These are phyloP conservation scores for Saturnispora diversa DNA, from an alignment of 805 yeast genomes.

Conservation along the genomic window DNA sequence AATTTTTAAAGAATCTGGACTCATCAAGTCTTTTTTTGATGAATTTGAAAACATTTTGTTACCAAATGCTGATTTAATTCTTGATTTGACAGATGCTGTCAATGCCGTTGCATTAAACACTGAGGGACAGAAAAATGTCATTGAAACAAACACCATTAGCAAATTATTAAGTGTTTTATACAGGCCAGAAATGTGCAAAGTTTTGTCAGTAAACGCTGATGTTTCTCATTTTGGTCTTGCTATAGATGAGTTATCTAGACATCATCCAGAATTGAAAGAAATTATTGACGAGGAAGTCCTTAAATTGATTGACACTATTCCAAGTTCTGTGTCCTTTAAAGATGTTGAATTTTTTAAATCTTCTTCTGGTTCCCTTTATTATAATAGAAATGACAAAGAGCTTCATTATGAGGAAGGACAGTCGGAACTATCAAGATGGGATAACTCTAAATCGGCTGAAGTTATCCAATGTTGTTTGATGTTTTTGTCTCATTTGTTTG, in stretches of 20 bases:
- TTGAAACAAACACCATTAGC: conserved; percentile 32
- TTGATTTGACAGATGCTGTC: conserved; percentile 61
- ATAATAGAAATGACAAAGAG: conserved; percentile 34
- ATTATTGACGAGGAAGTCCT: conserved; percentile 43
- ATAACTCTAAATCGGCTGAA: conserved; percentile 37
- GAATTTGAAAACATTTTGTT: conserved; percentile 49
- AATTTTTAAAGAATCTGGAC: conserved; percentile 68
- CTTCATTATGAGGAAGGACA: conserved; percentile 35
- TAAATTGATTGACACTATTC: conserved; percentile 37
- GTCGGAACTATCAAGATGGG: conserved; percentile 44
- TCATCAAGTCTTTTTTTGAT: conserved; percentile 56
- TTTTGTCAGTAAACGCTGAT: conserved; percentile 44
- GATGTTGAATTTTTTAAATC: conserved; percentile 41
- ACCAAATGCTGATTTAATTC: conserved; percentile 48
- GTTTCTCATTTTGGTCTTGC: conserved; percentile 53
- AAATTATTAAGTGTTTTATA: conserved; percentile 45
- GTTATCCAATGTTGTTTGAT: conserved; percentile 43
- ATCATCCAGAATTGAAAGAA: conserved; percentile 67
- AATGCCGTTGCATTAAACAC: conserved; percentile 78
- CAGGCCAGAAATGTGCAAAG: conserved; percentile 42
- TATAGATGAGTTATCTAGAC: conserved; percentile 76
- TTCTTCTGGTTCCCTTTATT: conserved; percentile 32
- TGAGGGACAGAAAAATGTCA: conserved; percentile 57
- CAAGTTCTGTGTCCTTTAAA: conserved; percentile 32
- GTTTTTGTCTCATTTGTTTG: conserved; percentile 44